phyloP scores from a whole-genome alignment of 192 early-diverging fungal genomes.

The Backusella circina region DNA sequence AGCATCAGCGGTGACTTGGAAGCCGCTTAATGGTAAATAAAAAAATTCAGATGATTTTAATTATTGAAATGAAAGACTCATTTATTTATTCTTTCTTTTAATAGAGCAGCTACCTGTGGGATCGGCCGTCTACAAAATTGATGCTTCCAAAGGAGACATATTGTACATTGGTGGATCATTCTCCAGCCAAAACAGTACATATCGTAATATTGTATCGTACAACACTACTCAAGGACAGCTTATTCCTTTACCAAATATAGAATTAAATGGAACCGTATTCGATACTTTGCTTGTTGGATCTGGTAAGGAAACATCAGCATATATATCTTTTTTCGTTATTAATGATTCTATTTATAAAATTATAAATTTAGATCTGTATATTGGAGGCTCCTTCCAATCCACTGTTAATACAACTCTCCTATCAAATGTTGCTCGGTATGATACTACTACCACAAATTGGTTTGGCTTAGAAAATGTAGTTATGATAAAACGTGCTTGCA shows the following conservation, averaged over 20 bases:
- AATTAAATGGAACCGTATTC: conserved; percentile 22
- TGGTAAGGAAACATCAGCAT: neutral
- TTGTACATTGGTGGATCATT: conserved; percentile 58
- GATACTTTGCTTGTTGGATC: neutral
- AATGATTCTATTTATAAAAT: too few relatives aligned
- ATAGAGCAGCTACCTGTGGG: conserved; percentile 41
- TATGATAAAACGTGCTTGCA: neutral
- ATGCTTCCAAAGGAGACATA: conserved; percentile 31
- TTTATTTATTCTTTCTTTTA: conserved; percentile 29
- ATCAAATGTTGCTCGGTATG: conserved; percentile 10
- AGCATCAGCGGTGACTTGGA: conserved; percentile 8
- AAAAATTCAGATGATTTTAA: too few relatives aligned
- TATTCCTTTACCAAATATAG: neutral
- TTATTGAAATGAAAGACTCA: too few relatives aligned
- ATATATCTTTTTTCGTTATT: neutral
- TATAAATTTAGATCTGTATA: conserved; percentile 20
- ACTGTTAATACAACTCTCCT: neutral
- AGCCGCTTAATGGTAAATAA: conserved; percentile 19
- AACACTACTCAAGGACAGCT: conserved; percentile 22
- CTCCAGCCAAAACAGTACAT: conserved; percentile 23
- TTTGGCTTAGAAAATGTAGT: neutral
- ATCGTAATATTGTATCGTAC: conserved; percentile 57
- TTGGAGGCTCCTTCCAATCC: conserved; percentile 16
- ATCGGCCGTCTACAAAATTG: conserved; percentile 47
- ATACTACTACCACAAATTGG: conserved; percentile 1